Percentiles rank a stretch among this genome's conserved stretches.
phyloP scores from a whole-genome alignment of 768 basidiomycete genomes.

The Lentinula sp. region DNA sequence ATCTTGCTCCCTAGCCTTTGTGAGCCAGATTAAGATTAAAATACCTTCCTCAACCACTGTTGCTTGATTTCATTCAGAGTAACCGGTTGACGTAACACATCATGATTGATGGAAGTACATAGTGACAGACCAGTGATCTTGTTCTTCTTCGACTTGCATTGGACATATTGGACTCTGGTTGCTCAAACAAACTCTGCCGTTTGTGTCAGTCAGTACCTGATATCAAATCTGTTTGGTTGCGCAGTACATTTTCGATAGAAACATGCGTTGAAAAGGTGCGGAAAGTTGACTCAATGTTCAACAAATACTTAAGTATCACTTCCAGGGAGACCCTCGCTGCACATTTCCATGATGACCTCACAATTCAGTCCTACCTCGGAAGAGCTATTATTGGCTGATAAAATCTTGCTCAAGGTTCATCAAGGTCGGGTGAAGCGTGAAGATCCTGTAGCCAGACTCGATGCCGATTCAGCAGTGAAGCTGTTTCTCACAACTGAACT shows the following conservation, averaged over 20 bases:
- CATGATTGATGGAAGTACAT: too few species aligned
- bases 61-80: too few species aligned
- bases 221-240: not conserved
- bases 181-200: too few species aligned
- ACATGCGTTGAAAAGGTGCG: not conserved
- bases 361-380: not conserved
- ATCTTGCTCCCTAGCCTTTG: too few species aligned
- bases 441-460: not conserved
- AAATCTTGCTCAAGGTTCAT: not conserved
- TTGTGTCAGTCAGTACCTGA: not conserved
- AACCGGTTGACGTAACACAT: too few species aligned
- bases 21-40: too few species aligned
- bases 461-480: conserved; percentile 42
- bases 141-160: too few species aligned
- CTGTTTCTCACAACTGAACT: conserved; percentile 52
- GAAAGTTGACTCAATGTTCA: not conserved
- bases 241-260: not conserved
- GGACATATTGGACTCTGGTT: too few species aligned
- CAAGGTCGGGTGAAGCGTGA: not conserved
- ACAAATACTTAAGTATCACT: not conserved
- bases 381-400: not conserved
- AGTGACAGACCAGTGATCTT: too few species aligned
- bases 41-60: too few species aligned
- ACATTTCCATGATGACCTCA: not conserved
- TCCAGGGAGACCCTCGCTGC: not conserved